Evolutionary conservation across 2,329 filamentous ascomycete species (phyloP).

Genomic region (Sporothrix euskadiensis): DNA sequence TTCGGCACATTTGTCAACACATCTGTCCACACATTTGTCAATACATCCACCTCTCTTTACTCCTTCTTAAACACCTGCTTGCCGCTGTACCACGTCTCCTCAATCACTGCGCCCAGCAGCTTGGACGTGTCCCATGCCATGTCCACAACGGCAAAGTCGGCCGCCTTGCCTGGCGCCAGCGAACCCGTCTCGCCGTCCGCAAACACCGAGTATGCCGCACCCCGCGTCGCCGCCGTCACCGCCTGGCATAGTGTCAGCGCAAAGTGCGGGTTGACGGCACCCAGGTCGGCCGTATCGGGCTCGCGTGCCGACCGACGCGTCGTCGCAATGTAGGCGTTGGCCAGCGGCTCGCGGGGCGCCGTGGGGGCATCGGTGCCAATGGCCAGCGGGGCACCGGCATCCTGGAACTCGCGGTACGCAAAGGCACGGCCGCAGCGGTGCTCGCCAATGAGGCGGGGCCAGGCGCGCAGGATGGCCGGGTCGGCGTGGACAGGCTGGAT

Average conservation of each 20-base stretch:
- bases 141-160: conserved; percentile 59
- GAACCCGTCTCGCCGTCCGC: conserved; percentile 56
- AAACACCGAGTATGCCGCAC: conserved; percentile 60
- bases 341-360: conserved; percentile 55
- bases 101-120: conserved; percentile 49
- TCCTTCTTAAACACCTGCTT: conserved; percentile 40
- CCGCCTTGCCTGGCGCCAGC: conserved; percentile 53
- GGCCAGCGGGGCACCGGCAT: conserved; percentile 55
- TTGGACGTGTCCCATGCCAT: conserved; percentile 51
- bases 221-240: conserved; percentile 54
- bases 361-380: conserved; percentile 63
- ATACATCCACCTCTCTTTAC: neutral
- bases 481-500: conserved; percentile 61
- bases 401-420: conserved; percentile 62
- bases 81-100: conserved; percentile 58
- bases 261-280: conserved; percentile 54
- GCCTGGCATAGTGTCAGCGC: conserved; percentile 55
- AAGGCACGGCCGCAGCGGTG: conserved; percentile 60
- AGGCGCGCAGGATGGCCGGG: conserved; percentile 62
- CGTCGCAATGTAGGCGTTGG: conserved; percentile 60
- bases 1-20: neutral
- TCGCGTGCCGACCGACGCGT: conserved; percentile 58
- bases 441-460: conserved; percentile 58
- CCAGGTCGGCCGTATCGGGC: conserved; percentile 40
- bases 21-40: neutral